Evolutionary conservation across 345 rosid species (phyloP).

Genomic region (Salix suchowensis): DNA sequence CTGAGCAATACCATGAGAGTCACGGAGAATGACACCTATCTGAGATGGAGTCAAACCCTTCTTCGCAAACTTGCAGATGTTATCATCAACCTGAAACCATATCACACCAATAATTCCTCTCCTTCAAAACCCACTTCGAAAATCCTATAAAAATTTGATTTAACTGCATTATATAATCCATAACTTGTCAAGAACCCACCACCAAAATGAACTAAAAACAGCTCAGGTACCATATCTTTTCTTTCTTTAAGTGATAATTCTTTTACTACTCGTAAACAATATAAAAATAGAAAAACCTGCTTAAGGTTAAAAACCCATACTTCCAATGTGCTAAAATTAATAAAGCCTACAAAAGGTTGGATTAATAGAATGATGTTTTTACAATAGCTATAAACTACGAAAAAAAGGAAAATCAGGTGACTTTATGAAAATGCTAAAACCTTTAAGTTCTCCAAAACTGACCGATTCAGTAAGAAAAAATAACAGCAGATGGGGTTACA

Average conservation of each 20-base stretch:
- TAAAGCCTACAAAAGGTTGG: neutral
- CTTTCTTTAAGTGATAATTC: neutral
- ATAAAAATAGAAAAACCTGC: neutral
- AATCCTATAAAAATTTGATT: neutral
- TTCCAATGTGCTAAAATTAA: neutral
- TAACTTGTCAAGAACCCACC: neutral
- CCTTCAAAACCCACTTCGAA: neutral
- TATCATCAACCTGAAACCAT: slow-evolving; percentile 25
- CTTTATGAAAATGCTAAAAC: neutral
- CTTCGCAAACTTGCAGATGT: slow-evolving; percentile 33
- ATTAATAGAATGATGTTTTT: neutral
- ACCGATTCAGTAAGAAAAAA: neutral
- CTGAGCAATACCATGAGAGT: slow-evolving; percentile 34
- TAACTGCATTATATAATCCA: neutral
- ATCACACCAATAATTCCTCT: neutral
- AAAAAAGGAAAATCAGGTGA: neutral
- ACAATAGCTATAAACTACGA: neutral
- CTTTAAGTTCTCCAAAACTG: neutral
- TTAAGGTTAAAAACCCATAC: neutral
- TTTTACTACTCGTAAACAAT: neutral
- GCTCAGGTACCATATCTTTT: neutral
- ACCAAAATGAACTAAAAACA: neutral
- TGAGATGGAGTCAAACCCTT: slow-evolving; percentile 32
- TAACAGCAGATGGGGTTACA: neutral
- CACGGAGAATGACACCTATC: slow-evolving; percentile 32